phyloP scores from a whole-genome alignment of 768 basidiomycete genomes.

The Phylloporus scabripes region DNA sequence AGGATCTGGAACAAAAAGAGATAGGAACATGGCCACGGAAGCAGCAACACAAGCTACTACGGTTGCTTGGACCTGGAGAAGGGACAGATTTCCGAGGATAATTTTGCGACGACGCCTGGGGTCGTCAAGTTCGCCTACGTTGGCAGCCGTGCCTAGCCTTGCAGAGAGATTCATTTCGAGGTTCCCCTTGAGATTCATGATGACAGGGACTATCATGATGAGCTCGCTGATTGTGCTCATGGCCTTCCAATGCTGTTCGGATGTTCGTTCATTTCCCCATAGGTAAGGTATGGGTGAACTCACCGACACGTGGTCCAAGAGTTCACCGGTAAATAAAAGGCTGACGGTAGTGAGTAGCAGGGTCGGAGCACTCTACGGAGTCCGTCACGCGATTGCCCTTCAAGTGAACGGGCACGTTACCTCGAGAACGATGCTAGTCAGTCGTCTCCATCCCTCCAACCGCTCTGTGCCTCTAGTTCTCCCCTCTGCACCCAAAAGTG shows the following conservation, averaged over 20 bases:
- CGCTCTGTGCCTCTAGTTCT: constrained; percentile 26
- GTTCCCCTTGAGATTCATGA: constrained; percentile 96
- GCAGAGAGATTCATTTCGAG: constrained; percentile 99
- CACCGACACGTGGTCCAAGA: constrained; percentile 83
- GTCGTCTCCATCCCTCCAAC: constrained; percentile 46
- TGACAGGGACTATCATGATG: constrained; percentile 92
- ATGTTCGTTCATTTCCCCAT: constrained; percentile 4
- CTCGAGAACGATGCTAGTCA: constrained; percentile 63
- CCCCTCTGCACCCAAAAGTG: constrained; percentile 38
- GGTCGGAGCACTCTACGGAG: constrained; percentile 73
- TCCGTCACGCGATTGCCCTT: constrained; percentile 2
- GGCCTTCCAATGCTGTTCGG: constrained; percentile 74
- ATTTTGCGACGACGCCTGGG: constrained; percentile 54
- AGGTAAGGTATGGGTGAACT: constrained; percentile 21
- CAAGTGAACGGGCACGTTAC: constrained; percentile 34
- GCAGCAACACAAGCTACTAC: constrained; percentile 86
- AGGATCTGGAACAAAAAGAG: constrained; percentile 49
- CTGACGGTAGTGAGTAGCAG: constrained; percentile 80
- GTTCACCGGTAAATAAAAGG: constrained; percentile 84
- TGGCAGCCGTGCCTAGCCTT: constrained; percentile 89
- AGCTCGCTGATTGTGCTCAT: constrained; percentile 90
- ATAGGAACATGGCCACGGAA: constrained; percentile 66
- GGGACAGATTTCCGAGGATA: constrained; percentile 73
- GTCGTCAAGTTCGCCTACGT: constrained; percentile 87
- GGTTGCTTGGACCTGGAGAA: constrained; percentile 92